Evolutionary conservation across 129 eudicot genomes (phyloP), one percentile per base, ranked within the genome.

Genomic region (Glebionis coronaria): DNA sequence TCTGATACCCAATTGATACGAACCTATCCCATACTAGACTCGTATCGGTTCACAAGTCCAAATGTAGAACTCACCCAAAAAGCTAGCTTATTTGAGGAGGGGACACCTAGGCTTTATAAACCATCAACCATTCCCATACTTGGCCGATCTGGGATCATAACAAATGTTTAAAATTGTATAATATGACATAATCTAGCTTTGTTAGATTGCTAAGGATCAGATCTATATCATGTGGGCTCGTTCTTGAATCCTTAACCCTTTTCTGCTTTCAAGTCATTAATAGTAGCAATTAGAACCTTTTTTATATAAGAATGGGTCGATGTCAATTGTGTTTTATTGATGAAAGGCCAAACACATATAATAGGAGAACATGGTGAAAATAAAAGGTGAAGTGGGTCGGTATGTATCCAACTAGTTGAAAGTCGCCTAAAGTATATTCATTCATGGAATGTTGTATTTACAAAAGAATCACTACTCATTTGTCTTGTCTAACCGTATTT

Each of bases 151-250:
- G n/a, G n/a, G n/a, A n/a, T n/a, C n/a, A n/a, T n/a, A n/a, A n/a
- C n/a, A n/a, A n/a, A n/a, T n/a, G 25, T 23, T 0, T 23, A 23
- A 23, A 23, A 23, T 23, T 35, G 42, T 35, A 35, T 35, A 7
- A 35, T 2, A 35, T 35, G 42, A 35, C 42, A 35, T 35, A 9
- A 35, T 35, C 42, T 35, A 10, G 42, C 6, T 35, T 35, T 2
- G 9, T 9, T 35, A 35, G 42, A 9, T 35, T n/a, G n/a, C 54
- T 42, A 55, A 18, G 44, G n/a, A 55, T 31, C 49, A 20, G 35
- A 68, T 54, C 54, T 56, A 23, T 70, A 44, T 70, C 27, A 7
- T 23, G 14, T 38, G 63, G 49, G 15, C 25, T 13, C 61, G 20
- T 42, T 23, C 7, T 15, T 44, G 44, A 40, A 56, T 69, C 64